A percentile compares a stretch with the other conserved stretches of the same genome.
Evolutionary conservation across 148 eudicot genomes (phyloP).

Genomic region (Arbutus unedo): DNA sequence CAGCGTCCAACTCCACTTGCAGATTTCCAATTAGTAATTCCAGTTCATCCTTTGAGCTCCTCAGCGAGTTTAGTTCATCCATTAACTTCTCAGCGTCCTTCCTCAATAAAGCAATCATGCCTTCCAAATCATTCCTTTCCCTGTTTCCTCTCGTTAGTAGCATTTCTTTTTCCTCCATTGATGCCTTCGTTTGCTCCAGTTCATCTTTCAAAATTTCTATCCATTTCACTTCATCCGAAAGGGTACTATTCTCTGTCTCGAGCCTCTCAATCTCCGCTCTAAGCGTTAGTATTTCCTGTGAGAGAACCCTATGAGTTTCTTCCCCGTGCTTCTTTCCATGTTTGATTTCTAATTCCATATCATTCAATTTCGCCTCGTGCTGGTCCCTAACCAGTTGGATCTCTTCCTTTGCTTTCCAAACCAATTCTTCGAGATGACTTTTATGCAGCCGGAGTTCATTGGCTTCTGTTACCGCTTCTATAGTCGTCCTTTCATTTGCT

Average conservation of each 20-base stretch:
- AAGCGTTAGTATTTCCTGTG: slow-evolving; percentile 36
- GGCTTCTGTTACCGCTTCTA: slow-evolving; percentile 67
- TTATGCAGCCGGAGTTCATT: slow-evolving; percentile 62
- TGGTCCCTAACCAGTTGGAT: slow-evolving; percentile 42
- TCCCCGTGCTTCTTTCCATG: slow-evolving; percentile 42
- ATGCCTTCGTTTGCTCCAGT: slow-evolving; percentile 37
- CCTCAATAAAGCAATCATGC: slow-evolving; percentile 24
- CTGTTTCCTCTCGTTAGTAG: slow-evolving; percentile 27
- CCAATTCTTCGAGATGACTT: slow-evolving; percentile 50
- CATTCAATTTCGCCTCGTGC: slow-evolving; percentile 53
- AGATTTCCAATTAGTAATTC: slow-evolving; percentile 38
- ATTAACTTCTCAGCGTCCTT: slow-evolving; percentile 41
- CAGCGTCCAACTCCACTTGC: slow-evolving; percentile 45
- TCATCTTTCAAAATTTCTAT: slow-evolving; percentile 32
- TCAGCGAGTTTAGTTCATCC: slow-evolving; percentile 45
- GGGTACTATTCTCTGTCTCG: slow-evolving; percentile 32
- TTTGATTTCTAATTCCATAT: slow-evolving; percentile 43
- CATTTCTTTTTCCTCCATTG: slow-evolving; percentile 43
- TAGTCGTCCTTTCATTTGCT: slow-evolving; percentile 68
- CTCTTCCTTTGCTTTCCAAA: slow-evolving; percentile 54
- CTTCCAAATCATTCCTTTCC: slow-evolving; percentile 37
- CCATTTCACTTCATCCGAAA: slow-evolving; percentile 32
- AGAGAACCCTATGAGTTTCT: slow-evolving; percentile 32
- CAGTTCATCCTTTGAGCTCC: slow-evolving; percentile 43
- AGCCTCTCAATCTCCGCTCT: slow-evolving; percentile 48